phyloP scores from a whole-genome alignment of 495 filamentous ascomycete species.

The Astrocystis sublimbata region DNA sequence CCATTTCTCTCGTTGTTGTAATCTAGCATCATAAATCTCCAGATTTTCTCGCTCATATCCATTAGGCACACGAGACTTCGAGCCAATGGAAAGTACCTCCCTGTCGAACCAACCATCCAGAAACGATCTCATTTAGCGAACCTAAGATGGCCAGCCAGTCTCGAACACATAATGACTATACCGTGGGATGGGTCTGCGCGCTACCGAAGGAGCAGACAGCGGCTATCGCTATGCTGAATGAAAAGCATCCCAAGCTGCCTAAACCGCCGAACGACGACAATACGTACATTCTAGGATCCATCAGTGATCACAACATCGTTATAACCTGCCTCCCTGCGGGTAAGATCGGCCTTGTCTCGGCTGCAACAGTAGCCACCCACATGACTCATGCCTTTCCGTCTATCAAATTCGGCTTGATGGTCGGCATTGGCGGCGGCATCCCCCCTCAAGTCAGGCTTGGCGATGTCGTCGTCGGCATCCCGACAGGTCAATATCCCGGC shows the following conservation, averaged over 20 bases:
- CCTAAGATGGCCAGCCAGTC: background rate
- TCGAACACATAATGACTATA: conserved; percentile 36
- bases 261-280: conserved; percentile 28
- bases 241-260: conserved; percentile 22
- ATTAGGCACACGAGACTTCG: background rate
- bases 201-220: conserved; percentile 47
- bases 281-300: conserved; percentile 38
- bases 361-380: conserved; percentile 36
- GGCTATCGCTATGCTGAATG: conserved; percentile 48
- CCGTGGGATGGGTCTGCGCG: conserved; percentile 52
- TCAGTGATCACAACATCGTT: conserved; percentile 44
- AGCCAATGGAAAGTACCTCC: background rate
- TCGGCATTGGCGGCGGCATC: conserved; percentile 44
- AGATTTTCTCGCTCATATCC: too few relatives aligned
- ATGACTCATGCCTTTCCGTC: conserved; percentile 37
- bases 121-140: background rate
- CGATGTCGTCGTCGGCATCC: conserved; percentile 46
- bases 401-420: conserved; percentile 44
- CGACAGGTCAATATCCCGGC: conserved; percentile 24
- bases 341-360: conserved; percentile 29
- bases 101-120: background rate
- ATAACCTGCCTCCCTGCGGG: conserved; percentile 45
- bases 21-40: too few relatives aligned
- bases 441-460: conserved; percentile 48
- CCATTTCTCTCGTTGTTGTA: too few relatives aligned